These are phyloP conservation scores for Lasiosphaeris hirsuta DNA, from an alignment of 495 filamentous ascomycete species.

Conservation along the genomic window DNA sequence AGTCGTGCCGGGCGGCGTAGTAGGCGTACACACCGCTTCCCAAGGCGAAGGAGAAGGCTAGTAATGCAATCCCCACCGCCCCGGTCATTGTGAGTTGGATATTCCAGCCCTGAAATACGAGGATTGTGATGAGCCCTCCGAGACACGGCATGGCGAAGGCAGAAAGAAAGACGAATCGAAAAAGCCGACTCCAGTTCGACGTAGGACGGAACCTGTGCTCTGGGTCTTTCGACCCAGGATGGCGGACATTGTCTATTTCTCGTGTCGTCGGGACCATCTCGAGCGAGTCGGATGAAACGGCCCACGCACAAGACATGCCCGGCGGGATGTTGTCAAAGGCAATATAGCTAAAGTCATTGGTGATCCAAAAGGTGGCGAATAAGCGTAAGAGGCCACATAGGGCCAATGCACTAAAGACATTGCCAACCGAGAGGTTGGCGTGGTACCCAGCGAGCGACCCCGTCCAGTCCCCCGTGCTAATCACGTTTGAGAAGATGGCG, in stretches of 20 bases:
- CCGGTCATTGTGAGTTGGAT: neutral
- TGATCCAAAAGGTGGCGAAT: slow-evolving; percentile 33
- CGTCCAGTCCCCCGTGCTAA: neutral
- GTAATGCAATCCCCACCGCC: neutral
- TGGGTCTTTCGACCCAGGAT: no score
- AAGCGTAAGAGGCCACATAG: slow-evolving; percentile 13
- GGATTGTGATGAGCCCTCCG: no score
- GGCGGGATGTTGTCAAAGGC: neutral
- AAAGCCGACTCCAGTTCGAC: neutral
- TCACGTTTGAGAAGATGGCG: slow-evolving; percentile 1
- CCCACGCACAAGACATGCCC: neutral
- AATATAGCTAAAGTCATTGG: slow-evolving; percentile 12
- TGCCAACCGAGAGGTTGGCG: neutral
- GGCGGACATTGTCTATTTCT: neutral
- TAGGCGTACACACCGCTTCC: slow-evolving; percentile 8
- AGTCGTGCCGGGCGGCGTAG: slow-evolving; percentile 8
- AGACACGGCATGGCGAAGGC: neutral
- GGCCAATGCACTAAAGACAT: slow-evolving; percentile 13
- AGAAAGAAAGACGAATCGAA: neutral
- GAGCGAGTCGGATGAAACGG: neutral
- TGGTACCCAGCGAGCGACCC: no score
- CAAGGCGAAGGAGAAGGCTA: neutral
- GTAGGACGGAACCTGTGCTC: neutral
- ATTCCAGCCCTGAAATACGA: neutral
- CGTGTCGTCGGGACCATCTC: neutral